A percentile compares a stretch with the other conserved stretches of the same genome.
phyloP scores from a whole-genome alignment of 1,139 yeast species.

The Diutina siamensis region DNA sequence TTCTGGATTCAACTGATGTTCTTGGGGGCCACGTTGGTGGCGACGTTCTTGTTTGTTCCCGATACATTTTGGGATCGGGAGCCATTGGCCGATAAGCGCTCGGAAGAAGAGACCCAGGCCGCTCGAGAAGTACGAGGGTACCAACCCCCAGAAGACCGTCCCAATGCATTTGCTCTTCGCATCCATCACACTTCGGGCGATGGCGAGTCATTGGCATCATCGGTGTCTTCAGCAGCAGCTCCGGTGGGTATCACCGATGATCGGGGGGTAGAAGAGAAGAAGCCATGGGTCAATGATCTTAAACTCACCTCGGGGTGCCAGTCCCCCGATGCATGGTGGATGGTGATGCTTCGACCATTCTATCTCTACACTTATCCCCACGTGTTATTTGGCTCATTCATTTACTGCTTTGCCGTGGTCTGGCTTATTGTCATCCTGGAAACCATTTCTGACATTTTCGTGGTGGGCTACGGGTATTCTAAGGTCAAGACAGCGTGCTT shows the following conservation, averaged over 20 bases:
- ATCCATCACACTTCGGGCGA: slow-evolving; percentile 12
- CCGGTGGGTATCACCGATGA: slow-evolving; percentile 1
- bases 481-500: slow-evolving; percentile 44
- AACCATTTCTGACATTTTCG: slow-evolving; percentile 40
- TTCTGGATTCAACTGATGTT: slow-evolving; percentile 49
- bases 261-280: not conserved
- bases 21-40: slow-evolving; percentile 33
- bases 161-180: slow-evolving; percentile 23
- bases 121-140: slow-evolving; percentile 31
- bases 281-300: not conserved
- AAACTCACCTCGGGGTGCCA: slow-evolving; percentile 28
- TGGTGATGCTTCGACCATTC: slow-evolving; percentile 47
- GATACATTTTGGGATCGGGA: slow-evolving; percentile 57
- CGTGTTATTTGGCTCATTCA: slow-evolving; percentile 39
- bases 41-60: slow-evolving; percentile 46
- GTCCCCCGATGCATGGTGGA: slow-evolving; percentile 42
- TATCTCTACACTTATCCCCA: slow-evolving; percentile 40
- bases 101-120: slow-evolving; percentile 35
- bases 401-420: slow-evolving; percentile 48
- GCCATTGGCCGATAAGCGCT: slow-evolving; percentile 39
- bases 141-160: slow-evolving; percentile 19
- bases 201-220: slow-evolving; percentile 13
- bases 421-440: slow-evolving; percentile 56
- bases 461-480: slow-evolving; percentile 30
- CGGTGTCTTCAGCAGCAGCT: slow-evolving; percentile 12